A percentile compares a stretch with the other conserved stretches of the same genome.
Conservation (phyloP, 2,329 filamentous ascomycete genomes). For the Neofusicoccum kwambonambiense region DNA sequence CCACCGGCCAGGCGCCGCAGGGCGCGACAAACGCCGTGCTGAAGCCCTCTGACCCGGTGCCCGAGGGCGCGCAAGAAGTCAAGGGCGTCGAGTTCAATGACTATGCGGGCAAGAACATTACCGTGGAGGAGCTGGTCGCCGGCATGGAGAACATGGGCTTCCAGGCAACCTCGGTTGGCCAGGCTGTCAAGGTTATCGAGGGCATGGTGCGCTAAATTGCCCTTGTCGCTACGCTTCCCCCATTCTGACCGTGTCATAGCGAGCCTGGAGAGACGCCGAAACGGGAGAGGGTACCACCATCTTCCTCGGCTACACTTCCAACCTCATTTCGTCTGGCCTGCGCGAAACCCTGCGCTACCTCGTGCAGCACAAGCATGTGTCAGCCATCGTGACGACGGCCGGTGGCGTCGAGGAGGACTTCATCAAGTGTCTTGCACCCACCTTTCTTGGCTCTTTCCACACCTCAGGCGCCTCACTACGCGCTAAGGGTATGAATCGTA, state of each 20-base stretch:
- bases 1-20: constrained; percentile 34
- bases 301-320: constrained; percentile 96
- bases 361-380: constrained; percentile 88
- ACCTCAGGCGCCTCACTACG: constrained; percentile 75
- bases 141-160: constrained; percentile 87
- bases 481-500: constrained; percentile 85
- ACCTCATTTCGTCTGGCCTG: constrained; percentile 93
- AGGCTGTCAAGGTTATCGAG: constrained; percentile 89
- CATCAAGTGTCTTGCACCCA: constrained; percentile 95
- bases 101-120: constrained; percentile 71
- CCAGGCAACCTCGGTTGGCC: constrained; percentile 75
- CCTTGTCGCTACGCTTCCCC: not conserved
- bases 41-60: constrained; percentile 78
- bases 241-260: constrained; percentile 43
- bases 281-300: constrained; percentile 81
- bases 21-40: constrained; percentile 74
- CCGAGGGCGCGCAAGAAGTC: constrained; percentile 74
- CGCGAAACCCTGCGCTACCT: constrained; percentile 89
- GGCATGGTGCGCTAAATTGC: constrained; percentile 68
- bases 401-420: constrained; percentile 96
- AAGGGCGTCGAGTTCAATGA: constrained; percentile 91
- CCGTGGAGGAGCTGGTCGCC: constrained; percentile 77
- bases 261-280: constrained; percentile 77
- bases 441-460: constrained; percentile 85
- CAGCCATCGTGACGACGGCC: constrained; percentile 90